Evolutionary conservation across 2,329 filamentous ascomycete genomes (phyloP).

Genomic region (Alternaria angustiovoidea): DNA sequence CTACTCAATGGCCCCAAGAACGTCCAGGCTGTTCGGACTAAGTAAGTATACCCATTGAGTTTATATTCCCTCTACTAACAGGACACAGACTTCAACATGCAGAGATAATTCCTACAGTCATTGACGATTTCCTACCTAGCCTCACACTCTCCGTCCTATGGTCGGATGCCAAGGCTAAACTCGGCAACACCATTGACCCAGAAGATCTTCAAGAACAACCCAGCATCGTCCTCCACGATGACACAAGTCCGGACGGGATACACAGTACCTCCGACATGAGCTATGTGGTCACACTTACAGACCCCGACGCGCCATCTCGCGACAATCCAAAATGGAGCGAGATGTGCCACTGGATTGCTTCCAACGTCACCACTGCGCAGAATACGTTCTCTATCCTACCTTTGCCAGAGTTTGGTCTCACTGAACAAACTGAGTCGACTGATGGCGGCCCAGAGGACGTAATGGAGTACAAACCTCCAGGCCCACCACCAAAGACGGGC

Average conservation of each 20-base stretch:
- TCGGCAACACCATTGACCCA: conserved; percentile 64
- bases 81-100: conserved; percentile 46
- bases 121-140: conserved; percentile 66
- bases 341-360: conserved; percentile 65
- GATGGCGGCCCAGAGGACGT: conserved; percentile 48
- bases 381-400: conserved; percentile 35
- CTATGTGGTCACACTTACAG: conserved; percentile 62
- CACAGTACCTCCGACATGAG: conserved; percentile 41
- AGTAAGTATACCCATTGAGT: conserved; percentile 25
- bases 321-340: conserved; percentile 64
- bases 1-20: conserved; percentile 21
- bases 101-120: conserved; percentile 59
- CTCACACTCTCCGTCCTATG: conserved; percentile 61
- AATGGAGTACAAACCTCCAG: conserved; percentile 62
- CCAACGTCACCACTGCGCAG: conserved; percentile 44
- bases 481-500: conserved; percentile 64
- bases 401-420: conserved; percentile 32
- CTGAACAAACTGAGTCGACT: conserved; percentile 10
- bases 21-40: conserved; percentile 37
- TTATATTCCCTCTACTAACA: conserved; percentile 2
- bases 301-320: conserved; percentile 66
- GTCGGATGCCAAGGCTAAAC: conserved; percentile 49
- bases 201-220: conserved; percentile 55
- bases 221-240: conserved; percentile 50
- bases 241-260: conserved; percentile 29